Percentiles rank a stretch among this genome's conserved stretches.
Conservation (phyloP, 2,329 filamentous ascomycete genomes). For the Lasiodiplodia sp. region DNA sequence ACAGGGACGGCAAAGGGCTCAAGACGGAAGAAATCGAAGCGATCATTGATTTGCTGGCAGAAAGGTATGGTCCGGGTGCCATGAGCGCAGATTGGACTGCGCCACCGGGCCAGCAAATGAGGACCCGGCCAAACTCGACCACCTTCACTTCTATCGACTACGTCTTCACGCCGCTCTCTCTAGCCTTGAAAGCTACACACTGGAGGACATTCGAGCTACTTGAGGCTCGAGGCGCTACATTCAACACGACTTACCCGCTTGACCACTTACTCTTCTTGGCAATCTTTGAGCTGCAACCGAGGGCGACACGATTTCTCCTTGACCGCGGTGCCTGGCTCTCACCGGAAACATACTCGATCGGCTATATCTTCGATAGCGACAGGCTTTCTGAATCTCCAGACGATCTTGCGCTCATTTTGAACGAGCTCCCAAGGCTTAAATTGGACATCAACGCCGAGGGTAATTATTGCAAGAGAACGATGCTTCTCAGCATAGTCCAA, state of each 20-base stretch:
- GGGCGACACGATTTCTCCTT: background rate
- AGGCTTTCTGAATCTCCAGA: too few relatives aligned
- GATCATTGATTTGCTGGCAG: background rate
- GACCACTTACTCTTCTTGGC: background rate
- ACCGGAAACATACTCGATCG: background rate
- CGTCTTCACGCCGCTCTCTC: background rate
- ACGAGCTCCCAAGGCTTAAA: background rate
- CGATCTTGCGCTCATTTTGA: background rate
- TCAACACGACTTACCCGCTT: background rate
- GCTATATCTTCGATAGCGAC: background rate
- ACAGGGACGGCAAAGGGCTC: too few relatives aligned
- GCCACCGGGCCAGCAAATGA: background rate
- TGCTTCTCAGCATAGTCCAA: background rate
- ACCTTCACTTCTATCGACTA: background rate
- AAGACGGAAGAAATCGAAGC: background rate
- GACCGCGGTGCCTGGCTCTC: background rate
- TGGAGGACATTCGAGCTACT: background rate
- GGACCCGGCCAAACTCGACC: background rate
- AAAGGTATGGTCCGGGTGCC: background rate
- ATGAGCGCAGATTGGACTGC: background rate
- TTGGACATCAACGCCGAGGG: background rate
- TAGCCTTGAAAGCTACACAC: background rate
- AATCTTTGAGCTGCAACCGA: background rate
- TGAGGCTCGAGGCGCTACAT: background rate
- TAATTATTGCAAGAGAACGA: background rate